Evolutionary conservation across 208 protist genomes (phyloP), one percentile per base, ranked within the genome.

Genomic region (Acanthamoeba sp.): DNA sequence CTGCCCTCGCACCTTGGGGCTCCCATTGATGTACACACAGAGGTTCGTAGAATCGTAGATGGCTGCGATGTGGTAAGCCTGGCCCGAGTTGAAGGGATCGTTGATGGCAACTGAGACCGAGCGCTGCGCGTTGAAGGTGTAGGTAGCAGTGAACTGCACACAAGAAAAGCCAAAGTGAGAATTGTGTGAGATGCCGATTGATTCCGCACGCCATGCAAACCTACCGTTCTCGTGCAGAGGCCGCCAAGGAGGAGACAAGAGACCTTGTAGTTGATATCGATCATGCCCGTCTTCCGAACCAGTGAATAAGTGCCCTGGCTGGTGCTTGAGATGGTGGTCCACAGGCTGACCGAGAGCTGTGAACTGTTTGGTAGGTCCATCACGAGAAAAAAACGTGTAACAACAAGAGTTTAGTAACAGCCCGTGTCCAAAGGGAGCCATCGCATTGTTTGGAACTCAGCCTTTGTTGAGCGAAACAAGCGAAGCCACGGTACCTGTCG

Each of bases 301-400:
- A 85, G 36, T n/a, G 40, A 29, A 36, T 85, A 85, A 7, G 6
- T 55, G n/a, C 42, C 76, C 20, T 6, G 2, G 57, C 9, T 32
- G 20, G 57, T 32, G 57, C n/a, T 32, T 27, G 27, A 27, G n/a
- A 66, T 66, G 57, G n/a, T 32, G 57, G 57, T 66, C 27, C n/a
- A 32, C 20, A 66, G 57, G 57, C 57, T 66, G 69, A 78, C 42
- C 12, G 69, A 78, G 32, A 78, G 5, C 69, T 78, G 69, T 32
- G 69, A 66, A 55, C n/a, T n/a, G n/a, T n/a, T n/a, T n/a, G n/a
- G n/a, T n/a, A n/a, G n/a, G n/a, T n/a, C n/a, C n/a, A n/a, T n/a
- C 16, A 84, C n/a, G 36, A 91, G 48, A 91, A 91, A 78, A 78
- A 91, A 62, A 62, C n/a, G n/a, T 80, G 20, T 24, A 91, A 91